Percentiles rank a stretch among this genome's conserved stretches.
phyloP scores from a whole-genome alignment of 2,329 filamentous ascomycete species.

The Ophiocordyceps polyrhachis-furcata region DNA sequence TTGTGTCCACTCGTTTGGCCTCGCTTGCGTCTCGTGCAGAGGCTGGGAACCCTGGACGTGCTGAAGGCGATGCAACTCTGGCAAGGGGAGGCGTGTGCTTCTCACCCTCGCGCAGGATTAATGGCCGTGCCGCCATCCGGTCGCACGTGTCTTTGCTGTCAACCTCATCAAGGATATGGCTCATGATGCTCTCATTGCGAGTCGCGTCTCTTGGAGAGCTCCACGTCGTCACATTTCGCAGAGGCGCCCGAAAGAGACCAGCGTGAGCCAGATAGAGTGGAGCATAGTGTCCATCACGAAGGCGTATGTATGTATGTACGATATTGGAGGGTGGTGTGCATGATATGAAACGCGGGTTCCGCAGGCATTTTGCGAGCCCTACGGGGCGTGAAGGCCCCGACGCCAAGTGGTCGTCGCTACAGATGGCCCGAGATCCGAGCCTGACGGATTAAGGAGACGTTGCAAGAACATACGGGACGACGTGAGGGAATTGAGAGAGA shows the following conservation, averaged over 20 bases:
- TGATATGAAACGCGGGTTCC: background rate
- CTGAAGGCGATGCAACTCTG: constrained; percentile 3
- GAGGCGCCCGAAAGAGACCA: background rate
- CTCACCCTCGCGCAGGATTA: background rate
- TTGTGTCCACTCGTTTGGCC: background rate
- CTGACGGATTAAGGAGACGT: background rate
- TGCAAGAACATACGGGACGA: background rate
- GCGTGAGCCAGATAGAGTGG: background rate
- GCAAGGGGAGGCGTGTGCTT: background rate
- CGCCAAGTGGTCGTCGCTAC: background rate
- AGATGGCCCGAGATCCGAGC: background rate
- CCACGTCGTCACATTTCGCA: background rate
- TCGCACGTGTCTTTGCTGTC: background rate
- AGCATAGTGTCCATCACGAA: background rate
- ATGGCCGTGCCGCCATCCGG: background rate
- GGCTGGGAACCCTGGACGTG: constrained; percentile 5
- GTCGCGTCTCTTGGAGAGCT: background rate
- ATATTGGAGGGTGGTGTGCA: background rate
- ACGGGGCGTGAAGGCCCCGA: background rate
- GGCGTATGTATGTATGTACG: background rate
- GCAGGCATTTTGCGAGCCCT: background rate
- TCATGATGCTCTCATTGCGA: background rate
- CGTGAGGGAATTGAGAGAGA: background rate
- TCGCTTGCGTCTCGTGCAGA: background rate
- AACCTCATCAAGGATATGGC: background rate